Conservation (phyloP, 2,329 filamentous ascomycete species). For the Dissoconium aciculare region DNA sequence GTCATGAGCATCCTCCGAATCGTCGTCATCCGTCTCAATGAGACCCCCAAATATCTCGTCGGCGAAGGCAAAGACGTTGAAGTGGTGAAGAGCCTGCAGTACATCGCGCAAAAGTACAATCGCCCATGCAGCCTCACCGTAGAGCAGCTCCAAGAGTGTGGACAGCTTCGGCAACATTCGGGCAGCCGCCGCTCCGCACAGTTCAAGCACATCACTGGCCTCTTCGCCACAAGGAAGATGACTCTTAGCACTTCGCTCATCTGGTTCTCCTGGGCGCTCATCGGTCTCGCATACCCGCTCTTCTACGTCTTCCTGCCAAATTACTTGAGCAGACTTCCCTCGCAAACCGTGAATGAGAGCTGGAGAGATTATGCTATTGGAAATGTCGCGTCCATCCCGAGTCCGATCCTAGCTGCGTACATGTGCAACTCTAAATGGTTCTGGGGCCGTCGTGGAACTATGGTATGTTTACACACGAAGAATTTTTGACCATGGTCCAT, state of each 20-base stretch:
- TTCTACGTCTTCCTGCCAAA: slow-evolving; percentile 59
- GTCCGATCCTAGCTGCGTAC: slow-evolving; percentile 52
- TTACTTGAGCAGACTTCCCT: slow-evolving; percentile 44
- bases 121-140: slow-evolving; percentile 38
- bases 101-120: slow-evolving; percentile 39
- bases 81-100: slow-evolving; percentile 35
- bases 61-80: slow-evolving; percentile 39
- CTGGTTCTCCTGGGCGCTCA: slow-evolving; percentile 47
- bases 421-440: slow-evolving; percentile 43
- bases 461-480: slow-evolving; percentile 27
- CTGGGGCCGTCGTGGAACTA: slow-evolving; percentile 45
- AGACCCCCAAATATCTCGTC: slow-evolving; percentile 44
- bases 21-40: slow-evolving; percentile 38
- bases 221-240: slow-evolving; percentile 48
- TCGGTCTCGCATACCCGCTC: slow-evolving; percentile 51
- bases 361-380: slow-evolving; percentile 62
- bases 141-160: slow-evolving; percentile 35
- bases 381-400: slow-evolving; percentile 52
- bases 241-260: slow-evolving; percentile 48
- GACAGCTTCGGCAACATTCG: slow-evolving; percentile 17
- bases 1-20: slow-evolving; percentile 39
- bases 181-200: slow-evolving; percentile 17
- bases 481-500: background rate
- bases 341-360: slow-evolving; percentile 42
- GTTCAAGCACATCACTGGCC: slow-evolving; percentile 43